Conservation (phyloP, 2,329 filamentous ascomycete genomes). For the Lachnellula cervina region DNA sequence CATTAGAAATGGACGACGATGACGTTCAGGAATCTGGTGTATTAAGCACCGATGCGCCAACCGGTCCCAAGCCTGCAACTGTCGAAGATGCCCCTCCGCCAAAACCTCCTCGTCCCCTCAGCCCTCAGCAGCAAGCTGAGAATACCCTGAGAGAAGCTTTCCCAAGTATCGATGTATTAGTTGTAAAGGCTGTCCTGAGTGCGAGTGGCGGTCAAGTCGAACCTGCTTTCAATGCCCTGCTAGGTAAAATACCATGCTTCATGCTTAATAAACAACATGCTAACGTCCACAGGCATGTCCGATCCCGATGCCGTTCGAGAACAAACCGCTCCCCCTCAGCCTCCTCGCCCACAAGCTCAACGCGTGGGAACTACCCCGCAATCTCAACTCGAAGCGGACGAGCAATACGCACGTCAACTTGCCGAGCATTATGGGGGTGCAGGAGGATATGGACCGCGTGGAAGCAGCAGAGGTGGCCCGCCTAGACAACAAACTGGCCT, state of each 20-base stretch:
- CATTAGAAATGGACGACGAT: slow-evolving; percentile 66
- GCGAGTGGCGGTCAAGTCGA: slow-evolving; percentile 87
- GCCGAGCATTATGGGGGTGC: slow-evolving; percentile 75
- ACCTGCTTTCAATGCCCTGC: slow-evolving; percentile 88
- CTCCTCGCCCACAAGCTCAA: slow-evolving; percentile 65
- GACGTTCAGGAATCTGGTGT: slow-evolving; percentile 59
- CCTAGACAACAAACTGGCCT: slow-evolving; percentile 47
- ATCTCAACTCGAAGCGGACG: slow-evolving; percentile 84
- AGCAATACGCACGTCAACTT: slow-evolving; percentile 85
- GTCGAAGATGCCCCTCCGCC: slow-evolving; percentile 53
- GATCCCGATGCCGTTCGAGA: slow-evolving; percentile 66
- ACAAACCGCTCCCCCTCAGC: slow-evolving; percentile 64
- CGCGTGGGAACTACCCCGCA: slow-evolving; percentile 51
- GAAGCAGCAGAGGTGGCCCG: slow-evolving; percentile 28
- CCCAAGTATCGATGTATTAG: slow-evolving; percentile 69
- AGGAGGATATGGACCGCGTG: slow-evolving; percentile 53
- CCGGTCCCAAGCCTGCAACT: slow-evolving; percentile 39
- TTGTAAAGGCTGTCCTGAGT: slow-evolving; percentile 81
- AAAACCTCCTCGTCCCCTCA: slow-evolving; percentile 81
- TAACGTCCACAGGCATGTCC: slow-evolving; percentile 58
- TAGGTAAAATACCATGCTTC: slow-evolving; percentile 51
- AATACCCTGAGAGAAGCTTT: slow-evolving; percentile 91
- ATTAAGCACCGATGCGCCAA: slow-evolving; percentile 41
- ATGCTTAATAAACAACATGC: neutral
- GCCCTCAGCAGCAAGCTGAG: slow-evolving; percentile 78